A percentile compares a stretch with the other conserved stretches of the same genome.
Evolutionary conservation across 345 rosid species (phyloP).

Genomic region (Dimocarpus longan): DNA sequence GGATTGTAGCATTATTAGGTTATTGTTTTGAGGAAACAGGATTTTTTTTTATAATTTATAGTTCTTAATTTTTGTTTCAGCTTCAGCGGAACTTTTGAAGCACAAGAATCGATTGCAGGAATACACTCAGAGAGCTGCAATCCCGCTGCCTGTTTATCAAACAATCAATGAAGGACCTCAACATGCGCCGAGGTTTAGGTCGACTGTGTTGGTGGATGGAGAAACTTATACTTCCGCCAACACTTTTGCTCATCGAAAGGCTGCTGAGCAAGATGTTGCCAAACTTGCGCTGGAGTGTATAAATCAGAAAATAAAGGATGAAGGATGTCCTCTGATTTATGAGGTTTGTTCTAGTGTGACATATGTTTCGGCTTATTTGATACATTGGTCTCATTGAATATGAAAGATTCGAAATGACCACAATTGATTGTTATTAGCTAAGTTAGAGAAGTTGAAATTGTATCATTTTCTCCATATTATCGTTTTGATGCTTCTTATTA

Average conservation of each 20-base stretch:
- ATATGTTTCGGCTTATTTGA: neutral
- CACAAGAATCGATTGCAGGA: slow-evolving; percentile 46
- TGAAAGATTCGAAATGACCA: neutral
- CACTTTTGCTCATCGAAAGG: slow-evolving; percentile 36
- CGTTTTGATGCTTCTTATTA: neutral
- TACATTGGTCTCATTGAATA: neutral
- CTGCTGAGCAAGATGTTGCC: slow-evolving; percentile 55
- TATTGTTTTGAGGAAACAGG: neutral
- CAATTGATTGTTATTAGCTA: neutral
- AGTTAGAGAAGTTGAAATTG: neutral
- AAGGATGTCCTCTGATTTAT: slow-evolving; percentile 26
- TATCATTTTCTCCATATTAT: neutral
- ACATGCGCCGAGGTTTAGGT: slow-evolving; percentile 38
- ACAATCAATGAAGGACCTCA: slow-evolving; percentile 33
- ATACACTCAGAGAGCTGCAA: slow-evolving; percentile 38
- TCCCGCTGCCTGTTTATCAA: slow-evolving; percentile 34
- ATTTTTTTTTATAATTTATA: too few relatives aligned
- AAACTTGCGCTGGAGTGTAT: slow-evolving; percentile 42
- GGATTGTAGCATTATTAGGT: too few relatives aligned
- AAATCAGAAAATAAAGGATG: slow-evolving; percentile 31
- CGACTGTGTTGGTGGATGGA: slow-evolving; percentile 45
- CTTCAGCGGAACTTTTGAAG: neutral
- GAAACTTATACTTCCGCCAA: slow-evolving; percentile 31
- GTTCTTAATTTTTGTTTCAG: neutral
- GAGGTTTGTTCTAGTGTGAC: slow-evolving; percentile 34